Base-by-base conservation (phyloP, 768 basidiomycete genomes). In the Nidularia pulvinata region DNA sequence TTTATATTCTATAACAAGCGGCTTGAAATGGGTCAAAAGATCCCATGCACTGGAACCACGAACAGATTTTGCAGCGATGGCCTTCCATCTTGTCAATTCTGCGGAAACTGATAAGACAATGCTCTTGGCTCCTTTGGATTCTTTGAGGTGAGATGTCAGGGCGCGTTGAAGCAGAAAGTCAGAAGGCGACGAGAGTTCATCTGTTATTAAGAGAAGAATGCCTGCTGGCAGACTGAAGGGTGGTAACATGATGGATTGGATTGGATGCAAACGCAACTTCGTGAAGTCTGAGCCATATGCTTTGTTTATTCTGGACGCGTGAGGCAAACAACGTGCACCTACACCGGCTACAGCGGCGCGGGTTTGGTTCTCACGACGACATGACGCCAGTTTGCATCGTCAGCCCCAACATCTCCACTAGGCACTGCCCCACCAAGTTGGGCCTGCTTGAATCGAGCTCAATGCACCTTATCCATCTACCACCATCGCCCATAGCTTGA, bases 161-260 rank as follows among this genome's bases (percentile, higher is more conserved):
- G 74, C 68, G 9, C 75, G 75, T 55, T 89, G 84, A 1, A 93
- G 73, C 7, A 91, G 59, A 59, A 92, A 93, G 55, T 91, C 88
- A 9, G 84, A 87, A 1, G 91, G 85, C 0, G 91, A 81, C 0
- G 77, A 70, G 0, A 92, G 72, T 48, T 89, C 79, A 59, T 93
- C 91, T 5, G 89, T 88, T 5, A 93, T 74, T 0, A 92, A 69
- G 9, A 89, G 59, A 13, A 85, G 60, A 7, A 84, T 76, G 32
- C 74, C 74, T 34, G 81, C 72, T 11, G 80, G 73, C 11, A 88
- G 72, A 16, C 81, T 71, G 53, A 77, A 75, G 1, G 84, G 82
- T 33, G 82, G 75, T 59, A 85, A 78, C 70, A 78, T 83, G 13
- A 46, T 45, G 11, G 49, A n/a, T n/a, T n/a, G n/a, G n/a, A n/a